These are phyloP conservation scores for Aspergillus eucalypticola DNA, from an alignment of 2,329 filamentous ascomycete species.

Conservation along the genomic window DNA sequence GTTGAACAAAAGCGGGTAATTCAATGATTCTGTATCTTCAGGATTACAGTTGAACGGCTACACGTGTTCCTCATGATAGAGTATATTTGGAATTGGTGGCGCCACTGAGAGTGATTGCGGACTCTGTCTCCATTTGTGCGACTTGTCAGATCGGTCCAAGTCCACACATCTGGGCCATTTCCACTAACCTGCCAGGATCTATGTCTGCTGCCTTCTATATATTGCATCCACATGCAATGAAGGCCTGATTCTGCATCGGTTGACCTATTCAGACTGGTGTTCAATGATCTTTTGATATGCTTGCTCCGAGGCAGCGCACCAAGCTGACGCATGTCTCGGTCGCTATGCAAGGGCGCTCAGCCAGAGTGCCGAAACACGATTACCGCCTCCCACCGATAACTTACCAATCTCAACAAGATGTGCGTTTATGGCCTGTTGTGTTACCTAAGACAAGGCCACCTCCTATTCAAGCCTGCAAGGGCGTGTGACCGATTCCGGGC, in stretches of 20 bases:
- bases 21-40: too few species aligned
- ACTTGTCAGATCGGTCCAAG: not conserved
- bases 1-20: too few species aligned
- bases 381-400: not conserved
- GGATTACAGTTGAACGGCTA: too few species aligned
- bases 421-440: not conserved
- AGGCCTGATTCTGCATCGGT: not conserved
- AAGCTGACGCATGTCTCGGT: not conserved
- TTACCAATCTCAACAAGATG: not conserved
- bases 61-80: not conserved
- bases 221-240: not conserved
- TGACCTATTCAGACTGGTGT: not conserved
- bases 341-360: not conserved
- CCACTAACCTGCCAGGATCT: not conserved
- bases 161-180: not conserved
- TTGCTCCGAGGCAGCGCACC: not conserved
- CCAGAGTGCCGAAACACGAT: not conserved
- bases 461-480: slow-evolving; percentile 3
- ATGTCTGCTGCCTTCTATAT: not conserved
- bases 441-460: not conserved
- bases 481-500: not conserved
- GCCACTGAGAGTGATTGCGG: not conserved
- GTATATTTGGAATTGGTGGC: not conserved
- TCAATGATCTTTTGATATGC: not conserved
- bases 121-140: not conserved